phyloP scores from a whole-genome alignment of 1,284 basidiomycete genomes.

The Fomes fomentarius region DNA sequence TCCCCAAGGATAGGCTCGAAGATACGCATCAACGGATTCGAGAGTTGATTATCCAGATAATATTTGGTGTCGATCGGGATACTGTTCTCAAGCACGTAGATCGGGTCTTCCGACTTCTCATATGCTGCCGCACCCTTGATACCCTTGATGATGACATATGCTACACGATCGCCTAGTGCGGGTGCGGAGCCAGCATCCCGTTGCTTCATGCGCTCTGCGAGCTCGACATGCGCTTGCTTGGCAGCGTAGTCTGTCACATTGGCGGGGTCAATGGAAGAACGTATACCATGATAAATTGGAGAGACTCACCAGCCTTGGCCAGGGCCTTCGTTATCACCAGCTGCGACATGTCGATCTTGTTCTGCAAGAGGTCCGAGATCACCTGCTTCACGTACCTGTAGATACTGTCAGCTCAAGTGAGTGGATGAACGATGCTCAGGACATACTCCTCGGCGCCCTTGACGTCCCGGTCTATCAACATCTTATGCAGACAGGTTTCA shows the following conservation, averaged over 20 bases:
- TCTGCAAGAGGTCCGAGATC: constrained; percentile 92
- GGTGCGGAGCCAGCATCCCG: constrained; percentile 95
- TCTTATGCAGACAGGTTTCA: constrained; percentile 94
- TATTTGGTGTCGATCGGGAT: constrained; percentile 97
- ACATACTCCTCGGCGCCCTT: constrained; percentile 88
- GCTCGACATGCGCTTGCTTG: constrained; percentile 94
- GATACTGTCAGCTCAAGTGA: background rate
- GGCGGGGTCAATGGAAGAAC: background rate
- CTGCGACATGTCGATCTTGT: constrained; percentile 97
- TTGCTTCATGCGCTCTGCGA: constrained; percentile 92
- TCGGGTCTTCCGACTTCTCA: constrained; percentile 95
- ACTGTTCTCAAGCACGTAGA: constrained; percentile 96
- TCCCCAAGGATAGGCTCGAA: constrained; percentile 98
- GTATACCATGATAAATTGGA: background rate
- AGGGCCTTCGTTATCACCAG: constrained; percentile 97
- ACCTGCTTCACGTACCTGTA: constrained; percentile 88
- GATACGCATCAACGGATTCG: constrained; percentile 93
- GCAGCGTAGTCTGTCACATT: constrained; percentile 71
- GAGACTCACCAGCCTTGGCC: constrained; percentile 73
- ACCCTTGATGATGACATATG: constrained; percentile 96
- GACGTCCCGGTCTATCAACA: constrained; percentile 94
- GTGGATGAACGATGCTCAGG: background rate
- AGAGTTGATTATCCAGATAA: constrained; percentile 95
- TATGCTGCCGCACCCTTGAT: constrained; percentile 97
- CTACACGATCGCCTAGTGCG: constrained; percentile 92